These are phyloP conservation scores for Phytopythium chamaehyphon DNA, from an alignment of 352 stramenopile species.

Conservation along the genomic window DNA sequence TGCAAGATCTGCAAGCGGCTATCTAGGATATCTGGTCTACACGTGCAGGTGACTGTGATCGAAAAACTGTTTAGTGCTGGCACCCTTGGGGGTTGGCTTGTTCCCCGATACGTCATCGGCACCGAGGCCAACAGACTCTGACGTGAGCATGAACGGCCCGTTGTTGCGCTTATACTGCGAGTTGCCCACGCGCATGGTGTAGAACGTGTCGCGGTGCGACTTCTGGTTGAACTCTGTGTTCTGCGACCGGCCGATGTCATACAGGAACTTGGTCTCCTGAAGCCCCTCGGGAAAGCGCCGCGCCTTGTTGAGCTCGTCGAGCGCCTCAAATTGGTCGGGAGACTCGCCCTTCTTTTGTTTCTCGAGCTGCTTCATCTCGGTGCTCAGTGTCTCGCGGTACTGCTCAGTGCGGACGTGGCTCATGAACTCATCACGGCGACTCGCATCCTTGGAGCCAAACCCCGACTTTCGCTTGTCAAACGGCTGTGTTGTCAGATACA, in stretches of 20 bases:
- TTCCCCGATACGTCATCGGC: conserved; percentile 62
- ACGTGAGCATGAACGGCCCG: conserved; percentile 75
- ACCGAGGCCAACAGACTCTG: conserved; percentile 57
- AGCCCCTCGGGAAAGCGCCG: conserved; percentile 68
- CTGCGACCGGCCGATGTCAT: conserved; percentile 75
- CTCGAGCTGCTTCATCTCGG: conserved; percentile 79
- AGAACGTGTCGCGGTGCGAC: conserved; percentile 79
- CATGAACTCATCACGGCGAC: conserved; percentile 89
- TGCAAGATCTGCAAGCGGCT: neutral
- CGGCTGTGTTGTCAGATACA: conserved; percentile 86
- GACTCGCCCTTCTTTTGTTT: conserved; percentile 53
- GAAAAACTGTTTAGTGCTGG: conserved; percentile 83
- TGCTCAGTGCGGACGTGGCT: conserved; percentile 87
- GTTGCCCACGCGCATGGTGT: conserved; percentile 74
- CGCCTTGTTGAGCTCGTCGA: conserved; percentile 40
- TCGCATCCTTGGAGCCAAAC: conserved; percentile 90
- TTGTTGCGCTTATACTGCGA: conserved; percentile 80
- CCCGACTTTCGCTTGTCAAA: conserved; percentile 85
- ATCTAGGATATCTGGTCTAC: no score
- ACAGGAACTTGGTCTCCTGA: conserved; percentile 71
- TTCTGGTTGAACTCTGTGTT: conserved; percentile 84
- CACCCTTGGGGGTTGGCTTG: conserved; percentile 58
- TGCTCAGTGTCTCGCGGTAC: conserved; percentile 82
- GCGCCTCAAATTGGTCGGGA: conserved; percentile 31
- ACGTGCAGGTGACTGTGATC: conserved; percentile 73